Percentiles rank a stretch among this genome's conserved stretches.
Conservation (phyloP, 2,329 filamentous ascomycete genomes). For the Neurospora sp. region DNA sequence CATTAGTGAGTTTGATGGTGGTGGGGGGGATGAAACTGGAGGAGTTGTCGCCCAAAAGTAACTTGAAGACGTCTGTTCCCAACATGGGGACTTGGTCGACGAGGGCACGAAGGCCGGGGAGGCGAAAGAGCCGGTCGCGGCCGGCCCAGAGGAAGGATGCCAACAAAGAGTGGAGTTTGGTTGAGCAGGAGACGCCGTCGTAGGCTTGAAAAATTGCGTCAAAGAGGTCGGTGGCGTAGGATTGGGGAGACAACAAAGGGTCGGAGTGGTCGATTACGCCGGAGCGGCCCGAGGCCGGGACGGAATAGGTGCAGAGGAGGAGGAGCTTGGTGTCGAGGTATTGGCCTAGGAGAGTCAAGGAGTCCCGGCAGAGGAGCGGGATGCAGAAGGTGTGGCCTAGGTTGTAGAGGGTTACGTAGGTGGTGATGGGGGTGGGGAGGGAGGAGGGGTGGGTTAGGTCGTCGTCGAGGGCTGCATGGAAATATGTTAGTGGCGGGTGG, state of each 20-base stretch:
- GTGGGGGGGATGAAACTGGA: not conserved
- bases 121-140: constrained; percentile 3
- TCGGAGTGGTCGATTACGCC: constrained; percentile 1
- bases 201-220: not conserved
- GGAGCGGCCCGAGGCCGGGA: not conserved
- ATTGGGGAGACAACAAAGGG: not conserved
- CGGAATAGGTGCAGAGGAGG: constrained; percentile 5
- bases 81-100: not conserved
- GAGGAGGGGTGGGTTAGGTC: not conserved
- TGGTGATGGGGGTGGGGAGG: not conserved
- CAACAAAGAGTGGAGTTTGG: constrained; percentile 3
- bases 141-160: constrained; percentile 9
- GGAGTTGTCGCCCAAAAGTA: not conserved
- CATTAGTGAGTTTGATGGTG: not conserved
- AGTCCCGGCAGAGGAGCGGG: constrained; percentile 3
- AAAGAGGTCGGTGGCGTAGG: constrained; percentile 1
- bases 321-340: constrained; percentile 7
- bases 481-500: too few species aligned
- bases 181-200: not conserved
- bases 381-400: constrained; percentile 6
- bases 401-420: constrained; percentile 7
- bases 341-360: constrained; percentile 3
- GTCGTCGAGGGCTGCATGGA: not conserved
- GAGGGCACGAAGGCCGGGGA: not conserved
- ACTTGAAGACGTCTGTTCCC: constrained; percentile 3